phyloP scores from a whole-genome alignment of 805 yeast species.

The Yarrowia yakushimensis region DNA sequence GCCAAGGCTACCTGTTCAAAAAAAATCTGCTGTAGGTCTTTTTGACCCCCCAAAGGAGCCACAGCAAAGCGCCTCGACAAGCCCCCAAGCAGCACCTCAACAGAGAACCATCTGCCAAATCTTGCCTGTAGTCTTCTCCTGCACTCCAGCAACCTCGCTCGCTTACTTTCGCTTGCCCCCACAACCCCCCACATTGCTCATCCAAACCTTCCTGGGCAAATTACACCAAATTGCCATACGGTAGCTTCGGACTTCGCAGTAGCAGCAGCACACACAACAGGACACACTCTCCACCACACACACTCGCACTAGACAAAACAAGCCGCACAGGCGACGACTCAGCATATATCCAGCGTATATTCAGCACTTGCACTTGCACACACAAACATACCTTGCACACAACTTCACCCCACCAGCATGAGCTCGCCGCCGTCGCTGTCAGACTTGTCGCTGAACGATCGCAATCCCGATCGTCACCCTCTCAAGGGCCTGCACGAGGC shows the following conservation, averaged over 20 bases:
- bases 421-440: conserved; percentile 20
- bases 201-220: conserved; percentile 6
- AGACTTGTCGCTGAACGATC: conserved; percentile 18
- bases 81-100: neutral
- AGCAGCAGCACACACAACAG: conserved; percentile 2
- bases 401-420: neutral
- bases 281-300: neutral
- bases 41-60: neutral
- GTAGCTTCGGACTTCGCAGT: conserved; percentile 1
- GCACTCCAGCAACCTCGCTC: neutral
- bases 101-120: neutral
- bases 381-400: neutral
- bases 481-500: conserved; percentile 14
- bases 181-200: conserved; percentile 21
- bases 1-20: neutral
- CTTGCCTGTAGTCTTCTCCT: neutral
- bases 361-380: neutral
- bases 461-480: conserved; percentile 10
- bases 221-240: conserved; percentile 17
- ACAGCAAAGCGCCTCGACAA: neutral
- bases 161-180: conserved; percentile 18
- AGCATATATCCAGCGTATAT: neutral
- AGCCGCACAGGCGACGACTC: neutral
- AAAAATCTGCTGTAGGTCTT: neutral
- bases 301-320: neutral